phyloP scores from a whole-genome alignment of 1,284 basidiomycete species.

The Stygiomarasmius scandens region DNA sequence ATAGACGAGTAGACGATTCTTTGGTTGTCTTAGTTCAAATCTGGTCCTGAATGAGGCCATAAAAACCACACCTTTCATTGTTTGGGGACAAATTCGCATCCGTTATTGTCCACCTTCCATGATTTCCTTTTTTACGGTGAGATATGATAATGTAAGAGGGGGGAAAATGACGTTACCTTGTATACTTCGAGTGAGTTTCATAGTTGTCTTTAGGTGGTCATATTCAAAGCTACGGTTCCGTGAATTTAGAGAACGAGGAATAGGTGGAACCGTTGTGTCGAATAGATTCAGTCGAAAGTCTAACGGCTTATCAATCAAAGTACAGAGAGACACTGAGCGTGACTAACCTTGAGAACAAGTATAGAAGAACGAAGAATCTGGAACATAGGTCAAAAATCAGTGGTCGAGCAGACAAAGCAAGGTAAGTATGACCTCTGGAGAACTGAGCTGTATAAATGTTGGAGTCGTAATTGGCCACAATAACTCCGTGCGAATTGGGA shows the following conservation, averaged over 20 bases:
- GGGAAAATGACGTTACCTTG: no score
- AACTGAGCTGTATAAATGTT: constrained; percentile 95
- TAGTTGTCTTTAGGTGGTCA: constrained; percentile 62
- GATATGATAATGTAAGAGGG: no score
- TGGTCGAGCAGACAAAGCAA: constrained; percentile 10
- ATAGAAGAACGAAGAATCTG: constrained; percentile 82
- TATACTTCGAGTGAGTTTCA: constrained; percentile 81
- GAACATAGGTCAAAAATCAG: constrained; percentile 12
- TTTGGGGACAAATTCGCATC: constrained; percentile 93
- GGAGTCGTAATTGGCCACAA: constrained; percentile 80
- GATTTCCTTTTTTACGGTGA: no score
- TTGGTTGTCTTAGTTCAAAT: constrained; percentile 12
- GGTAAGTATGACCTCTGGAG: constrained; percentile 58
- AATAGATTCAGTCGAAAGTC: constrained; percentile 91
- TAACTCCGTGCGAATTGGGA: constrained; percentile 86
- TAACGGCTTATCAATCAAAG: constrained; percentile 29
- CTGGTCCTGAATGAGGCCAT: not conserved
- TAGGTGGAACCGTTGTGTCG: constrained; percentile 67
- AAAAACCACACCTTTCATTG: constrained; percentile 72
- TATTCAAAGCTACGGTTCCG: constrained; percentile 26
- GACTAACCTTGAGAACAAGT: constrained; percentile 75
- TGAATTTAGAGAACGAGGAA: constrained; percentile 18
- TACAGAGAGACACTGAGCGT: not conserved
- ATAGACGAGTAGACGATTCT: constrained; percentile 95
- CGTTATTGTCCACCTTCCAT: constrained; percentile 89